Conservation (phyloP, 176 grass and related monocot species). For the Zizania latifolia region DNA sequence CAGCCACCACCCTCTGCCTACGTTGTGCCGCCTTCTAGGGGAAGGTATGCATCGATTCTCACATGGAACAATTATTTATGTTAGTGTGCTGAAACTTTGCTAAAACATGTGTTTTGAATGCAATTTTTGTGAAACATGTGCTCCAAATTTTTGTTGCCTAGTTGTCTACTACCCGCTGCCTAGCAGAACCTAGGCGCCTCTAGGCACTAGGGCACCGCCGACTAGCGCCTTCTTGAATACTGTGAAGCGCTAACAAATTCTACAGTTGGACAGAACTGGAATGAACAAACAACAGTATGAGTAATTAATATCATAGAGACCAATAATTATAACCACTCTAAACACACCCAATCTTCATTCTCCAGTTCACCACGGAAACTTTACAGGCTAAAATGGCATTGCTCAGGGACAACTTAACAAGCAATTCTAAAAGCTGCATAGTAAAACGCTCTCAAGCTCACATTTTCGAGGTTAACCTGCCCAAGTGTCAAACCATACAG, state of each 20-base stretch:
- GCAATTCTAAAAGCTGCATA: neutral
- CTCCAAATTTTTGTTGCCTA: too few relatives aligned
- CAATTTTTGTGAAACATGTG: too few relatives aligned
- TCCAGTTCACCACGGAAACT: neutral
- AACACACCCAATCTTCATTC: neutral
- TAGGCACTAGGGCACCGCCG: too few relatives aligned
- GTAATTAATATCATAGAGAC: neutral
- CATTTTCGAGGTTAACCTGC: neutral
- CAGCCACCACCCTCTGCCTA: too few relatives aligned
- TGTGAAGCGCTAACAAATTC: neutral
- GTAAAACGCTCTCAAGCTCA: neutral
- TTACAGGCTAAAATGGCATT: neutral
- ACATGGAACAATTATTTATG: too few relatives aligned
- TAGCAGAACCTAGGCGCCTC: too few relatives aligned
- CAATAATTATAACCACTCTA: neutral
- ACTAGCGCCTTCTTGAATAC: too few relatives aligned
- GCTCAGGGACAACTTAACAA: neutral
- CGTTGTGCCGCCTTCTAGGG: too few relatives aligned
- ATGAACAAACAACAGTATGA: neutral
- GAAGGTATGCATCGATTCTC: too few relatives aligned
- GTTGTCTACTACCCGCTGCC: too few relatives aligned
- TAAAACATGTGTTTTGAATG: too few relatives aligned
- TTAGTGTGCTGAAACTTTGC: too few relatives aligned
- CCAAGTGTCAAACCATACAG: neutral
- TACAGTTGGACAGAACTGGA: neutral